Base-by-base conservation (phyloP, 371 early-diverging fungal species). In the Haplosporangium sp. region DNA sequence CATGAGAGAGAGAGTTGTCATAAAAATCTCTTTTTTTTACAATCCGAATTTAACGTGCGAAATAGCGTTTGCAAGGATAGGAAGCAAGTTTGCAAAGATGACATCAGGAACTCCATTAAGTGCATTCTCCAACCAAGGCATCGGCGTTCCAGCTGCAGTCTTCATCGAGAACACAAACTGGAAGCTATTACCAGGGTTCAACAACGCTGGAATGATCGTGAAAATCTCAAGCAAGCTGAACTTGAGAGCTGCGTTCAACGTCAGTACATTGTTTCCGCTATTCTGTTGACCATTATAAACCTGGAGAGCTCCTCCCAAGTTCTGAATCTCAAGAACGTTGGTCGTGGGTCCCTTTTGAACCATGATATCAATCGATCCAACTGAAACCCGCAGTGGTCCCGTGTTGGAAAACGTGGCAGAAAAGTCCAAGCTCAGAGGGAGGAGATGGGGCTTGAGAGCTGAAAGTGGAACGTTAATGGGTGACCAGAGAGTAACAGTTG, bases 41-140 rank as follows among this genome's bases (percentile, higher is more conserved):
- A 74, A 9, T 20, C 53, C 40, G 62, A 60, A 84, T 64, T 65
- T 84, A 77, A 74, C 58, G 74, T 75, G 77, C 61, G 77, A 67
- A 34, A 90, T 52, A 9, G 86, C 89, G 0, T 65, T 62, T 61
- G 88, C 86, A 9, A 89, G 77, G 67, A 82, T 85, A 27, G 73
- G 63, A 74, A 89, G 34, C 65, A 77, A 17, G 73, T 63, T 73
- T 48, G 52, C 62, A n/a, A 77, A 69, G 60, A 77, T 38, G 8
- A 61, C 37, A 5, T 37, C 58, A 0, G 72, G 77, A 3, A 65
- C 65, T 2, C 72, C 67, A 56, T 77, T 72, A 20, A 77, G 86
- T n/a, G 88, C 85, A 45, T 72, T 76, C 35, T 82, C 56, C 57
- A 87, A 68, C 90, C 90, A 89, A 5, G 85, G 78, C 71, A 71